Evolutionary conservation across 208 protist genomes (phyloP).

Genomic region (Trypanosoma vivax): DNA sequence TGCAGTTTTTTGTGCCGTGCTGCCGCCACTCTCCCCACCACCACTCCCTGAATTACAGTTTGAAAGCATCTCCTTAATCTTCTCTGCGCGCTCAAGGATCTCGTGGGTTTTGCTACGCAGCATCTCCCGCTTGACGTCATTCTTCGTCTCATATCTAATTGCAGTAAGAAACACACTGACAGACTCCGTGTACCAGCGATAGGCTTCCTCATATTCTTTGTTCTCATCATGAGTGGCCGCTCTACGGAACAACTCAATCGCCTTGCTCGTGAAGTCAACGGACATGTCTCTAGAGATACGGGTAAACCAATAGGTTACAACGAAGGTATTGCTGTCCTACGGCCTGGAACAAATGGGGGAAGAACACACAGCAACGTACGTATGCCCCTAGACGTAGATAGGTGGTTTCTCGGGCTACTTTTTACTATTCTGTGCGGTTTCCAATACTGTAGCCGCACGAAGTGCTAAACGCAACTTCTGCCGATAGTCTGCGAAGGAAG

Average conservation of each 20-base stretch:
- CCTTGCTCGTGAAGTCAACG: slow-evolving; percentile 91
- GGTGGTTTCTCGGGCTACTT: not conserved
- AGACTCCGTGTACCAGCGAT: slow-evolving; percentile 90
- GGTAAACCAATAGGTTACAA: not conserved
- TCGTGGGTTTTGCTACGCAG: slow-evolving; percentile 88
- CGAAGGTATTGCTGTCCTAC: not conserved
- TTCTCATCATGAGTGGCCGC: slow-evolving; percentile 83
- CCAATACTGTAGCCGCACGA: too few species aligned
- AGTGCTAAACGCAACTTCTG: too few species aligned
- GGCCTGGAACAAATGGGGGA: too few species aligned
- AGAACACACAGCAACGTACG: not conserved
- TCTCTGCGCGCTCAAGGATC: slow-evolving; percentile 93
- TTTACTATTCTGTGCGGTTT: too few species aligned
- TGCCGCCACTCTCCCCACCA: slow-evolving; percentile 10
- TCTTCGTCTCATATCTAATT: slow-evolving; percentile 95
- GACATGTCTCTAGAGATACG: slow-evolving; percentile 56
- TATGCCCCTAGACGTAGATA: not conserved
- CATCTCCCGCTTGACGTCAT: slow-evolving; percentile 89
- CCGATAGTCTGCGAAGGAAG: too few species aligned
- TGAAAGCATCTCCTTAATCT: slow-evolving; percentile 93
- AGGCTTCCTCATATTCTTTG: slow-evolving; percentile 92
- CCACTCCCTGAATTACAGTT: slow-evolving; percentile 54
- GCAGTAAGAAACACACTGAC: slow-evolving; percentile 94
- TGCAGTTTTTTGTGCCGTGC: slow-evolving; percentile 49
- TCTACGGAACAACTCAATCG: slow-evolving; percentile 91